These are phyloP conservation scores for Micractinium conductrix DNA, from an alignment of 139 green algal genomes.

Conservation along the genomic window DNA sequence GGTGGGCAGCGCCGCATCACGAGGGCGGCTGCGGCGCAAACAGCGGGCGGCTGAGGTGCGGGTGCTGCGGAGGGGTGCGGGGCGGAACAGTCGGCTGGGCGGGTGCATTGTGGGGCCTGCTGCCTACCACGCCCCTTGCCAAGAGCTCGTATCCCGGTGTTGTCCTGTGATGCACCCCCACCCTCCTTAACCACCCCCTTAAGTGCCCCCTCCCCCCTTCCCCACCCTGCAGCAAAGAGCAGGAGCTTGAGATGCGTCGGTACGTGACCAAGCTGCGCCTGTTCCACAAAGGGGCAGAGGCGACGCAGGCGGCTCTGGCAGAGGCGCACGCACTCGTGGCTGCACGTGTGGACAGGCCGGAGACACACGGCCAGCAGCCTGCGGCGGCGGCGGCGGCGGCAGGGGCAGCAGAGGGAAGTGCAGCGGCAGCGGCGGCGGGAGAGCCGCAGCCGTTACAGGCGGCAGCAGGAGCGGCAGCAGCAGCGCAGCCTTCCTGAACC, in stretches of 20 bases:
- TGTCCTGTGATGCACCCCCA: too few species aligned
- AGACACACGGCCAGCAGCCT: too few species aligned
- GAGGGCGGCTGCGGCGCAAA: conserved; percentile 44
- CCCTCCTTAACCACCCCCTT: too few species aligned
- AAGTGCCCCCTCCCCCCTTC: background rate
- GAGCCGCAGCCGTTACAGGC: background rate
- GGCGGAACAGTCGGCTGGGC: too few species aligned
- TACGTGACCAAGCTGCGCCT: conserved; percentile 52
- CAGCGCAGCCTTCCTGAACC: background rate
- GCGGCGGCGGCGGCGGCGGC: background rate
- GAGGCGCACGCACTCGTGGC: background rate
- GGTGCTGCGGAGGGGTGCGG: too few species aligned
- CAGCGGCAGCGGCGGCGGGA: background rate
- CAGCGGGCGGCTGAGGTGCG: conserved; percentile 35
- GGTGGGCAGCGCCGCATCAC: conserved; percentile 45
- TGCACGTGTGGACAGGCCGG: background rate
- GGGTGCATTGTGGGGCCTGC: too few species aligned
- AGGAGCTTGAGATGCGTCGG: conserved; percentile 49
- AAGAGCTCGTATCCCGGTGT: too few species aligned
- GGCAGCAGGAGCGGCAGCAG: background rate
- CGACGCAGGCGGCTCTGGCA: background rate
- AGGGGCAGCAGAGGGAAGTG: background rate
- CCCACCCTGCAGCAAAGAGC: conserved; percentile 38
- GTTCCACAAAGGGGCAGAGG: conserved; percentile 20
- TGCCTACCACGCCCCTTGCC: too few species aligned